These are phyloP conservation scores for Simmondsia chinensis DNA, from an alignment of 148 eudicot genomes.

Conservation along the genomic window DNA sequence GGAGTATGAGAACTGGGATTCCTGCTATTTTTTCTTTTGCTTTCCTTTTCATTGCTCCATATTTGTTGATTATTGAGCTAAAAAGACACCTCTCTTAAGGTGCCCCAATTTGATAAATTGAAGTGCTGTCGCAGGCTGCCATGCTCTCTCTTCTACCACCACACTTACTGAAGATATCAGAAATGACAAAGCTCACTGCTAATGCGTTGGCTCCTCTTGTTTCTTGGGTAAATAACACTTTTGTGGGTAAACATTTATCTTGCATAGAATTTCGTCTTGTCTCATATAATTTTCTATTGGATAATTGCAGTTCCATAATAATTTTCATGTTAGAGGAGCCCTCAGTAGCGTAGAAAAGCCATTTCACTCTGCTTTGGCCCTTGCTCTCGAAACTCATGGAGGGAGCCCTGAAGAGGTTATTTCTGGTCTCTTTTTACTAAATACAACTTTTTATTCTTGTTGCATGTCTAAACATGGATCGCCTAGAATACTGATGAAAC, in stretches of 20 bases:
- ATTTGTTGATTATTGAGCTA: too few relatives aligned
- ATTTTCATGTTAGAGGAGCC: slow-evolving; percentile 51
- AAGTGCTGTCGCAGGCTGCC: slow-evolving; percentile 60
- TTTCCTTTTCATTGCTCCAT: too few relatives aligned
- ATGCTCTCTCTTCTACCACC: slow-evolving; percentile 72
- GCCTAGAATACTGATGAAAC: too few relatives aligned
- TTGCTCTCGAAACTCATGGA: slow-evolving; percentile 65
- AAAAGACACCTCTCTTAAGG: too few relatives aligned
- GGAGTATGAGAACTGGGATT: too few relatives aligned
- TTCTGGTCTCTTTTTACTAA: not conserved
- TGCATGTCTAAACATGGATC: too few relatives aligned
- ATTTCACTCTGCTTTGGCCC: slow-evolving; percentile 43
- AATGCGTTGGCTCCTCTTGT: slow-evolving; percentile 55
- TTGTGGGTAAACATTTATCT: slow-evolving; percentile 2
- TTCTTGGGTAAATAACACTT: slow-evolving; percentile 51
- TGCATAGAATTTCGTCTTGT: not conserved
- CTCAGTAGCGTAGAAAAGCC: slow-evolving; percentile 35
- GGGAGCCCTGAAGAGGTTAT: slow-evolving; percentile 95
- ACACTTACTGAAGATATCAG: slow-evolving; percentile 51
- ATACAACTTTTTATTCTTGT: not conserved
- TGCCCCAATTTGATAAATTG: not conserved
- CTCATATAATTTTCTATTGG: not conserved
- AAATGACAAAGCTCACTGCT: slow-evolving; percentile 38
- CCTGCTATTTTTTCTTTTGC: too few relatives aligned
- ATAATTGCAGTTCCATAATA: slow-evolving; percentile 49